phyloP scores from a whole-genome alignment of 164 flowering plant species.

The Magnolia officinalis region DNA sequence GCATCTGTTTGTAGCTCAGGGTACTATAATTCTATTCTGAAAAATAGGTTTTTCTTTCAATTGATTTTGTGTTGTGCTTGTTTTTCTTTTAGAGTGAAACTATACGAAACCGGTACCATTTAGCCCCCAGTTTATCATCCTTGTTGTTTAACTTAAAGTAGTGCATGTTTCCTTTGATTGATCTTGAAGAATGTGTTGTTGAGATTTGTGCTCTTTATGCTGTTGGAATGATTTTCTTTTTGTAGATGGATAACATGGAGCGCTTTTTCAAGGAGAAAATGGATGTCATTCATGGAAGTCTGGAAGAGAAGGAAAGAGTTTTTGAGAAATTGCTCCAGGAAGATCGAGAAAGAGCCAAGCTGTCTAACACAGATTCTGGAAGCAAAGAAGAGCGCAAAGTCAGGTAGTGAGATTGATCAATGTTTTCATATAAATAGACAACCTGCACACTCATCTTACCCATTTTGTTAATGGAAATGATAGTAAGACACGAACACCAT shows the following conservation, averaged over 20 bases:
- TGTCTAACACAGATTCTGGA: slow-evolving; percentile 26
- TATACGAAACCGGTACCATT: no score
- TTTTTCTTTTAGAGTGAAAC: no score
- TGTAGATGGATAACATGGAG: slow-evolving; percentile 74
- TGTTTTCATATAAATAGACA: background rate
- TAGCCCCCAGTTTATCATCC: no score
- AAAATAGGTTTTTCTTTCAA: no score
- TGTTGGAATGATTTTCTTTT: background rate
- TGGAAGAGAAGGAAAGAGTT: slow-evolving; percentile 48
- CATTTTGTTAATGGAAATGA: no score
- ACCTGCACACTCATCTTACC: no score
- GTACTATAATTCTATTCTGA: no score
- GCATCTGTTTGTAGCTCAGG: no score
- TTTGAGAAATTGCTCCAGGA: slow-evolving; percentile 65
- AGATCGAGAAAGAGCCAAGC: slow-evolving; percentile 52
- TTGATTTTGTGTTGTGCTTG: no score
- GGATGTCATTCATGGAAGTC: slow-evolving; percentile 34
- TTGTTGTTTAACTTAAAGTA: no score
- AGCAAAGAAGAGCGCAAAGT: slow-evolving; percentile 31
- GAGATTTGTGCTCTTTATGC: background rate
- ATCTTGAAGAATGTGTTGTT: background rate
- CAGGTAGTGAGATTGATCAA: slow-evolving; percentile 29
- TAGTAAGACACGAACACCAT: no score
- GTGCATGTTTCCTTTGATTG: background rate
- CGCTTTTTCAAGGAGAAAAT: slow-evolving; percentile 60